phyloP scores from a whole-genome alignment of 306 rosid genomes.

The Cicer judaicum region DNA sequence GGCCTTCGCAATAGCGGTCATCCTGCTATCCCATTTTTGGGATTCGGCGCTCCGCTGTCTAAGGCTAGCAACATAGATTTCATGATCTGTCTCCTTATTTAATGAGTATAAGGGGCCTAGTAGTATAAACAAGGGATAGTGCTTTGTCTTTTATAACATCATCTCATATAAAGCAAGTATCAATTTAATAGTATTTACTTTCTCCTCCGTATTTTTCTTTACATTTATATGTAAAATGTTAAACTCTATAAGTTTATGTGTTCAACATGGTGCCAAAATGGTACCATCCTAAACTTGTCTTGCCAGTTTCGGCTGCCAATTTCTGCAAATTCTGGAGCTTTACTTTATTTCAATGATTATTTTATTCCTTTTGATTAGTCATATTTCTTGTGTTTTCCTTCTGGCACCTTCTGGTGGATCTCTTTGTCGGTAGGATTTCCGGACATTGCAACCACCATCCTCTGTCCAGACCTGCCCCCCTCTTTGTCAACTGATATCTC shows the following conservation, averaged over 20 bases:
- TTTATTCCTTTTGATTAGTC: not conserved
- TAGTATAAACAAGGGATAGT: not conserved
- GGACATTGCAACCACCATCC: too few species aligned
- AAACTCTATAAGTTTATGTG: not conserved
- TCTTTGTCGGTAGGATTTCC: too few species aligned
- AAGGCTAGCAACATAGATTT: not conserved
- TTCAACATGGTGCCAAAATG: not conserved
- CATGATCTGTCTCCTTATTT: not conserved
- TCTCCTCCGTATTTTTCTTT: not conserved
- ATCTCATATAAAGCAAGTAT: not conserved
- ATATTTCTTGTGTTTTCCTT: not conserved
- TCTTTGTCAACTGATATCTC: too few species aligned
- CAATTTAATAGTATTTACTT: not conserved
- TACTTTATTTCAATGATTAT: not conserved
- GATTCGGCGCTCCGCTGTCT: too few species aligned
- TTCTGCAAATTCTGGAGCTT: not conserved
- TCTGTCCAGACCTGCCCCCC: too few species aligned
- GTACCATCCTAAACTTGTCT: not conserved
- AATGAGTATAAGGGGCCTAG: not conserved
- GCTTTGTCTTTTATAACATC: not conserved
- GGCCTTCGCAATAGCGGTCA: too few species aligned
- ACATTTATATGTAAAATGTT: not conserved
- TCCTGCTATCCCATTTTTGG: too few species aligned
- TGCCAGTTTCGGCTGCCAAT: not conserved
- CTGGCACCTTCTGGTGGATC: not conserved